These are phyloP conservation scores for Pseudonectria buxi DNA, from an alignment of 2,329 filamentous ascomycete genomes.

Conservation along the genomic window DNA sequence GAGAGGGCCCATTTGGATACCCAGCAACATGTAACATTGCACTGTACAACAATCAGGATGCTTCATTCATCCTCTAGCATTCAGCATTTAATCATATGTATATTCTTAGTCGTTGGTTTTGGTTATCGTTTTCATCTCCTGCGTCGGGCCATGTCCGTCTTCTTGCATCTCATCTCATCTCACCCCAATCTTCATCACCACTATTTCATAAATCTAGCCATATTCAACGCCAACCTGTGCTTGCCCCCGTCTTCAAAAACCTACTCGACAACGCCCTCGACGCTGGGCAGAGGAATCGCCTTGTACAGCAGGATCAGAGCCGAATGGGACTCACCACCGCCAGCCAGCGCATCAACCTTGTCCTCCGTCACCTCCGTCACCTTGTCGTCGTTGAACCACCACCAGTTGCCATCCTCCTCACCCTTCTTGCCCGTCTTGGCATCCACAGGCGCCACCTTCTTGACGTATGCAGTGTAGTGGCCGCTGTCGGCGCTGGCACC, in stretches of 20 bases:
- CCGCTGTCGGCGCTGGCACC: slow-evolving; percentile 94
- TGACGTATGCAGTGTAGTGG: slow-evolving; percentile 96
- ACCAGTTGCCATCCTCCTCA: slow-evolving; percentile 91
- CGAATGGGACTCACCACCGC: slow-evolving; percentile 82
- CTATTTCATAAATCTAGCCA: background rate
- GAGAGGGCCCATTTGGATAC: slow-evolving; percentile 5
- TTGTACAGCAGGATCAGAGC: slow-evolving; percentile 75
- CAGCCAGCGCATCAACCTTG: slow-evolving; percentile 83
- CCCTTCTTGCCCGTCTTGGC: slow-evolving; percentile 68
- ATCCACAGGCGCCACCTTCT: slow-evolving; percentile 73
- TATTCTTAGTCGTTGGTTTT: slow-evolving; percentile 12
- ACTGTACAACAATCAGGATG: slow-evolving; percentile 2
- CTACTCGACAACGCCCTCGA: slow-evolving; percentile 38
- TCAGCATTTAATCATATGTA: slow-evolving; percentile 6
- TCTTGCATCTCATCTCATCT: slow-evolving; percentile 3
- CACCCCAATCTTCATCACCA: background rate
- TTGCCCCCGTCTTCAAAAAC: background rate
- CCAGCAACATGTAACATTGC: slow-evolving; percentile 13
- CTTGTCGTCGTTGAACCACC: slow-evolving; percentile 99
- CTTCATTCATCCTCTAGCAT: background rate
- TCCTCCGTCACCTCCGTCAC: slow-evolving; percentile 86
- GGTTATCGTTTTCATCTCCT: slow-evolving; percentile 4
- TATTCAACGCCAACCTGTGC: background rate
- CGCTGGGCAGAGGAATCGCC: slow-evolving; percentile 60
- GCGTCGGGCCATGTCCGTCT: slow-evolving; percentile 11